A percentile compares a stretch with the other conserved stretches of the same genome.
phyloP scores from a whole-genome alignment of 2,329 filamentous ascomycete species.

The Colletotrichum sp. region DNA sequence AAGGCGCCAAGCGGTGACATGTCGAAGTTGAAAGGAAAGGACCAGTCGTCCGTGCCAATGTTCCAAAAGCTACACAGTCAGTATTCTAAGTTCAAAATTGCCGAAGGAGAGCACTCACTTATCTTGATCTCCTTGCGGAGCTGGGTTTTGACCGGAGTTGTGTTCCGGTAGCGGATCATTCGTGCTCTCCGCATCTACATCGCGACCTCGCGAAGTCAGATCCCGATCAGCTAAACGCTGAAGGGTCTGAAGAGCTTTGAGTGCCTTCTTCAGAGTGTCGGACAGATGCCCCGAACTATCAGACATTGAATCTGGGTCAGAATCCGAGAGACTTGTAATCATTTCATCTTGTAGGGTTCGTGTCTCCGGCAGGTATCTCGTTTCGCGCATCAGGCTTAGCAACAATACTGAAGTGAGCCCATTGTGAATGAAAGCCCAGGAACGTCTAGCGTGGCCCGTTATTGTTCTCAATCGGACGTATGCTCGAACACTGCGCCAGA shows the following conservation, averaged over 20 bases:
- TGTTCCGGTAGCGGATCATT: not conserved
- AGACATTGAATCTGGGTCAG: not conserved
- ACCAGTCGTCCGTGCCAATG: not conserved
- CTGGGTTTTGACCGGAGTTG: accelerated
- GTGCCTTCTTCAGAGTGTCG: not conserved
- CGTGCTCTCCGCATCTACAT: not conserved
- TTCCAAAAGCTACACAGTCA: not conserved
- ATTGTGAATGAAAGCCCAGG: slow-evolving; percentile 19
- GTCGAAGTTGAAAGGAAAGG: not conserved
- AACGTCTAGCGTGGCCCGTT: slow-evolving; percentile 5
- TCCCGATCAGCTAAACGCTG: not conserved
- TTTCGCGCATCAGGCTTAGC: slow-evolving; percentile 14
- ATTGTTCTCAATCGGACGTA: slow-evolving; percentile 14
- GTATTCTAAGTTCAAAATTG: accelerated
- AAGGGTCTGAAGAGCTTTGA: not conserved
- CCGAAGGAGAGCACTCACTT: not conserved
- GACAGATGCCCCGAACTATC: not conserved
- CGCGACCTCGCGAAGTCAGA: not conserved
- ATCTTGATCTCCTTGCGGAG: not conserved
- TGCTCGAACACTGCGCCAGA: not conserved
- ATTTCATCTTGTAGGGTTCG: not conserved
- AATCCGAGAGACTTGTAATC: not conserved
- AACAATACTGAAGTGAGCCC: slow-evolving; percentile 9
- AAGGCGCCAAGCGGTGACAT: not conserved
- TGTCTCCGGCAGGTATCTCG: not conserved